These are phyloP conservation scores for Aureobasidium namibiae DNA, from an alignment of 2,329 filamentous ascomycete genomes.

Conservation along the genomic window DNA sequence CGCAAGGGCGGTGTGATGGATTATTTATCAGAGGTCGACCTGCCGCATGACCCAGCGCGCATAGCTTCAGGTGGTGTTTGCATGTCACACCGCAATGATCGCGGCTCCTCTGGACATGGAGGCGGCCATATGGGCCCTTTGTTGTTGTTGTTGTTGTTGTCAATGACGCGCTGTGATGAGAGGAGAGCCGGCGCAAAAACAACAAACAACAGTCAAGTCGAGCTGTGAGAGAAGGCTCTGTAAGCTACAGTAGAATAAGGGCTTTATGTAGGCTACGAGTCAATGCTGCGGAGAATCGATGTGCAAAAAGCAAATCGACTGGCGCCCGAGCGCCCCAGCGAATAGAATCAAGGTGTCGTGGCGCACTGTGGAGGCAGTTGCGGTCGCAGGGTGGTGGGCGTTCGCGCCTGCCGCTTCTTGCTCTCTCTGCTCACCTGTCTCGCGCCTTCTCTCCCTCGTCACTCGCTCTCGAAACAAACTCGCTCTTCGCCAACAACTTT, in stretches of 20 bases:
- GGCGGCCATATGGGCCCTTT: not conserved
- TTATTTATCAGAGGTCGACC: not conserved
- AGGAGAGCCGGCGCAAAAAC: slow-evolving; percentile 3
- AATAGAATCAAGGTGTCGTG: not conserved
- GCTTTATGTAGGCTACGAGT: slow-evolving; percentile 3
- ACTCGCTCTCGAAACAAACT: not conserved
- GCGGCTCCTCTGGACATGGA: not conserved
- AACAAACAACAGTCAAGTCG: not conserved
- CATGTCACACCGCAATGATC: slow-evolving; percentile 2
- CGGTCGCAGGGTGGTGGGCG: not conserved
- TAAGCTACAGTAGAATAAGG: not conserved
- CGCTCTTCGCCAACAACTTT: not conserved
- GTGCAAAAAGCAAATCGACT: slow-evolving; percentile 3
- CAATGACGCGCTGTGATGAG: not conserved
- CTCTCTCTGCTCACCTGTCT: not conserved
- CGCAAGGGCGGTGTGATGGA: slow-evolving; percentile 6
- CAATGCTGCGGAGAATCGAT: slow-evolving; percentile 3
- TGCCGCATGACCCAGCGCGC: not conserved
- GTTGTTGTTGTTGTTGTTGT: not conserved
- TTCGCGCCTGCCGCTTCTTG: slow-evolving; percentile 3
- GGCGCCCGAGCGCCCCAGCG: not conserved
- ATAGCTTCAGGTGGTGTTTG: not conserved
- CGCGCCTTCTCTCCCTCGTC: not conserved
- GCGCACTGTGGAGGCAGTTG: not conserved
- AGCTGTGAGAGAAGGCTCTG: not conserved